A percentile compares a stretch with the other conserved stretches of the same genome.
These are phyloP conservation scores for Mycocentrospora acerina DNA, from an alignment of 2,329 filamentous ascomycete genomes.

Conservation along the genomic window DNA sequence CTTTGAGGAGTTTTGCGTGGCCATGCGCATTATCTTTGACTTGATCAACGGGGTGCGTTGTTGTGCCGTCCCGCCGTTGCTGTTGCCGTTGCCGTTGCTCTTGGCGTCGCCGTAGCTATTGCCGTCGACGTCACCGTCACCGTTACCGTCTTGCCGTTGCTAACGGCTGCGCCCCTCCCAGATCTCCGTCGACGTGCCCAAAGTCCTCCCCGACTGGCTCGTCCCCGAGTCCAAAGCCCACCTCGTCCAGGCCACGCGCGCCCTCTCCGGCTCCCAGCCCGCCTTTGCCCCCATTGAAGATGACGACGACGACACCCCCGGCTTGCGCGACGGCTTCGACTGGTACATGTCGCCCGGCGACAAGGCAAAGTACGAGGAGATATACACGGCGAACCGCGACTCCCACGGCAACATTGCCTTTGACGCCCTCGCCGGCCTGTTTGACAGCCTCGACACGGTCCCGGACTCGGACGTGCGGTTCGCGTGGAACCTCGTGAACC, in stretches of 20 bases:
- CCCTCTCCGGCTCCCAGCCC: constrained; percentile 72
- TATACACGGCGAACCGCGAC: constrained; percentile 90
- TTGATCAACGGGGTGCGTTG: constrained; percentile 80
- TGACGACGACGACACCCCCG: constrained; percentile 78
- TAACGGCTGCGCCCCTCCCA: constrained; percentile 42
- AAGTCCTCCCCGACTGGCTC: constrained; percentile 87
- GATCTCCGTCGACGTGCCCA: constrained; percentile 83
- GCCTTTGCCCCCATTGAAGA: constrained; percentile 81
- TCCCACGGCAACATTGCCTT: constrained; percentile 78
- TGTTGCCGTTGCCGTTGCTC: no score
- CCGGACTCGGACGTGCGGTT: constrained; percentile 79
- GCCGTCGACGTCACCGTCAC: no score
- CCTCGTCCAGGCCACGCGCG: constrained; percentile 44
- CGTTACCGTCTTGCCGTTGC: no score
- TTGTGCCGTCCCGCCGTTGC: background rate
- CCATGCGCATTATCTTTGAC: constrained; percentile 97
- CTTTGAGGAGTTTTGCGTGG: constrained; percentile 99
- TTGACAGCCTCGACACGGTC: constrained; percentile 67
- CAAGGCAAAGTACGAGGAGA: constrained; percentile 93
- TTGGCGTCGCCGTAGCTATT: no score
- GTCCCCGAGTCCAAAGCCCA: constrained; percentile 75
- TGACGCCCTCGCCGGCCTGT: constrained; percentile 76
- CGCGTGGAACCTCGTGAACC: constrained; percentile 97
- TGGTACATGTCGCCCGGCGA: constrained; percentile 98
- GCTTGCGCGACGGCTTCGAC: constrained; percentile 94